Percentiles rank a stretch among this genome's conserved stretches.
phyloP scores from a whole-genome alignment of 139 green algal genomes.

The Tetraselmis striata region DNA sequence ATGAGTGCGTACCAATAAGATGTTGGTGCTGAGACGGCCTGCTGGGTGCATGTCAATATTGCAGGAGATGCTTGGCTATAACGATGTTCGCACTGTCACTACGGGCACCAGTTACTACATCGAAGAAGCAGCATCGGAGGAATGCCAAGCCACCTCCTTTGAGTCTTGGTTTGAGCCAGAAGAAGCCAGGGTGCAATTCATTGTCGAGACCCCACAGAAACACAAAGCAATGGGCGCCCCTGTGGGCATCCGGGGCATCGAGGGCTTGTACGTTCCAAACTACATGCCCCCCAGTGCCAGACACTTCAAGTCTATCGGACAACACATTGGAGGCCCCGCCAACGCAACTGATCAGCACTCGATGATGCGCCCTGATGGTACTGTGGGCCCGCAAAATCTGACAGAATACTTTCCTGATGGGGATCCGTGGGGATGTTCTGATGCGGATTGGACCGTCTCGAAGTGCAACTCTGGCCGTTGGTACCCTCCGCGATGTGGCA shows the following conservation, averaged over 20 bases:
- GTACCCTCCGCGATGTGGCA: neutral
- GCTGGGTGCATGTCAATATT: no score
- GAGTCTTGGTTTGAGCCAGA: neutral
- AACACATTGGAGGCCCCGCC: neutral
- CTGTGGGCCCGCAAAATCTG: neutral
- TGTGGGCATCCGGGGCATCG: neutral
- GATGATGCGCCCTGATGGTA: neutral
- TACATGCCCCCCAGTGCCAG: neutral
- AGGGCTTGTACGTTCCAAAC: neutral
- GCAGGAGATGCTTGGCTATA: neutral
- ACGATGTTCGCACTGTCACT: neutral
- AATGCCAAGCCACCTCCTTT: neutral
- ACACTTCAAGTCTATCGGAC: neutral
- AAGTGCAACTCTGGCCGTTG: neutral
- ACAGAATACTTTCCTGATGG: neutral
- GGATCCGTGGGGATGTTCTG: neutral
- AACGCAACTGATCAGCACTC: no score
- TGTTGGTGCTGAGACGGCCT: no score
- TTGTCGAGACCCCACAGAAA: neutral
- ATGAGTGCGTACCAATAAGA: no score
- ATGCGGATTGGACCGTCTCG: neutral
- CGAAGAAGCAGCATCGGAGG: neutral
- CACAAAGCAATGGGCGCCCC: neutral
- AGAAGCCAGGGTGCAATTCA: neutral
- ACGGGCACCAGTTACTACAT: neutral